Conservation (phyloP, 805 yeast species). For the Brettanomyces bruxellensis region DNA sequence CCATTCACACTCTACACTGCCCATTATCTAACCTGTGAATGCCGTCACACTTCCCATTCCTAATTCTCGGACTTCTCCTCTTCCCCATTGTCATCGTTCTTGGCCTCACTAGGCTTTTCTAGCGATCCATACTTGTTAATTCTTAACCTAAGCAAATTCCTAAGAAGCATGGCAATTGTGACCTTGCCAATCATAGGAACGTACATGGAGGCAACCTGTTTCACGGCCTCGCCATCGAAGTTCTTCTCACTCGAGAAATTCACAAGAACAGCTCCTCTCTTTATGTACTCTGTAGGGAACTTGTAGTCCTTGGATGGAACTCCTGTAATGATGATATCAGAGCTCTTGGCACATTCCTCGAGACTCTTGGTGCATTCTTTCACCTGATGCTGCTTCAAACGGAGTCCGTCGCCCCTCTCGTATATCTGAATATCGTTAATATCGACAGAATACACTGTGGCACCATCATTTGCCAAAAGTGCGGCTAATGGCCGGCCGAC, state of each 20-base stretch:
- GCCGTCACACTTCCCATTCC: too few species aligned
- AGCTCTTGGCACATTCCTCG: constrained; percentile 56
- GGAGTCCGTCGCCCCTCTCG: constrained; percentile 89
- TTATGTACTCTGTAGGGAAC: constrained; percentile 73
- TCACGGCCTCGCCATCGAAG: constrained; percentile 72
- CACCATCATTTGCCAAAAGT: constrained; percentile 92
- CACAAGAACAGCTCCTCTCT: constrained; percentile 83
- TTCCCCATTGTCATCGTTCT: neutral
- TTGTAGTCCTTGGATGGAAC: constrained; percentile 81
- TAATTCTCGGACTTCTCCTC: too few species aligned
- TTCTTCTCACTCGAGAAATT: constrained; percentile 88
- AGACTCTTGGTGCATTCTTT: constrained; percentile 44
- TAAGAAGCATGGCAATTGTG: constrained; percentile 86
- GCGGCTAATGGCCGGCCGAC: constrained; percentile 98
- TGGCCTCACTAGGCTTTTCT: neutral
- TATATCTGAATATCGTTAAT: constrained; percentile 80
- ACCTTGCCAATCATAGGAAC: constrained; percentile 97
- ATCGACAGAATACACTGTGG: constrained; percentile 89
- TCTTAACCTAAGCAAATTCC: constrained; percentile 78
- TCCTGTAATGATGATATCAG: constrained; percentile 94
- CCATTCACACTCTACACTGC: too few species aligned
- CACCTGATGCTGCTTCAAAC: constrained; percentile 75
- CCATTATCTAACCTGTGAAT: too few species aligned
- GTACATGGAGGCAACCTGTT: constrained; percentile 78
- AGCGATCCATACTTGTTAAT: constrained; percentile 40